Base-by-base conservation (phyloP, 805 yeast genomes). In the Kurtzmaniella fragi region DNA sequence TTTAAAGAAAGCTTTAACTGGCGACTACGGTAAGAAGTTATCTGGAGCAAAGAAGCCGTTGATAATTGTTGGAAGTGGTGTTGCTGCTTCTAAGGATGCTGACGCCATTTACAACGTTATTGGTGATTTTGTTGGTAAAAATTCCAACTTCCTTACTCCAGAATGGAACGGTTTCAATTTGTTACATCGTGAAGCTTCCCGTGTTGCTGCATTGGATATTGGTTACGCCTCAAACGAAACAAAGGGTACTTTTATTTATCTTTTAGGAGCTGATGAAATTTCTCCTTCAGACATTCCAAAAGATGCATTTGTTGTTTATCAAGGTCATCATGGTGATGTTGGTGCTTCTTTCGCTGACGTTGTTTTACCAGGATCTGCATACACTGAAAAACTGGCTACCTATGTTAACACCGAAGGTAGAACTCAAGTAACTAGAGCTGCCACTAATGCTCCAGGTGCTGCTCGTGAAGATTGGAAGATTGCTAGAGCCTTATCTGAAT, bases 381-480 rank as follows among this genome's bases (percentile, higher is more conserved):
- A 82, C 74, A 87, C 95, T 30, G 95, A 86, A 62, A 87, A 86
- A 64, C 68, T 80, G 20, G 89, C 85, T 41, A 87, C 93, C 4
- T 86, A 77, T 61, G 90, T 86, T 47, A 86, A 86, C 67, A 87
- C 95, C 29, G 95, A 87, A 67, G 95, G 95, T 52, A 80, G 95
- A 60, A 80, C 87, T 10, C 95, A 86, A 70, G 62, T 73, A 42
- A 83, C 95, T 2, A 76, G 91, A 47, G 95, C 95, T 32, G 93
- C 95, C 31, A 80, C 86, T 23, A 84, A 82, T 45, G 82, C 93
- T 6, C 95, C 95, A 34, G 95, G 93, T 23, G 84, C 76, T 35
- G 93, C 95, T 33, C 82, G 95, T 61, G 95, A 86, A 63, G 95
- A 87, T 65, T 86, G 95, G 95, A 82, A 82, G 67, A 83, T 86